Conservation (phyloP, 768 basidiomycete genomes). For the Mycena venus region DNA sequence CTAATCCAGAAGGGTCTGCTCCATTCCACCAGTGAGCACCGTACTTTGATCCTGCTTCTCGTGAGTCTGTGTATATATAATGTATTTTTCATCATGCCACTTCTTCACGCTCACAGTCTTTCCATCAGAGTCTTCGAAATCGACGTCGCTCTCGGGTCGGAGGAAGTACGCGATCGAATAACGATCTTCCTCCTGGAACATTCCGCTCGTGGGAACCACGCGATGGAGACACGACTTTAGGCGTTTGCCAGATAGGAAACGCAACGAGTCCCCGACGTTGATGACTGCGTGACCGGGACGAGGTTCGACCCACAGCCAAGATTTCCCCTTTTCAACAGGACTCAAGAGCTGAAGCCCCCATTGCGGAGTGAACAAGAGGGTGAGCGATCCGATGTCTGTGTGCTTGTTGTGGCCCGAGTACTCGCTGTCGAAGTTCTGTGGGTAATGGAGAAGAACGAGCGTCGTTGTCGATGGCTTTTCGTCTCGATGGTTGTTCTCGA, state of each 20-base stretch:
- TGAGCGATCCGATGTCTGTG: conserved; percentile 25
- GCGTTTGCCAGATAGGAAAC: conserved; percentile 24
- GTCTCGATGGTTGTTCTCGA: conserved; percentile 25
- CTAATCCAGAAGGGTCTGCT: conserved; percentile 13
- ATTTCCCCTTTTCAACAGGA: background rate
- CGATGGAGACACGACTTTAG: conserved; percentile 27
- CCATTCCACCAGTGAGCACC: conserved; percentile 30
- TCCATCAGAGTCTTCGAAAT: conserved; percentile 9
- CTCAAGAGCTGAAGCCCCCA: conserved; percentile 26
- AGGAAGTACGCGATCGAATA: conserved; percentile 29
- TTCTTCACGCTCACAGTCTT: conserved; percentile 20
- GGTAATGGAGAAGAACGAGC: conserved; percentile 27
- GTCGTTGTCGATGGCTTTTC: conserved; percentile 25
- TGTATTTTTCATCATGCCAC: conserved; percentile 31
- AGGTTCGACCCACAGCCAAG: conserved; percentile 23
- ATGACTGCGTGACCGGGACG: conserved; percentile 20
- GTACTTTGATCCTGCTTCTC: conserved; percentile 23
- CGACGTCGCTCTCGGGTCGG: conserved; percentile 22
- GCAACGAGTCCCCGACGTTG: conserved; percentile 29
- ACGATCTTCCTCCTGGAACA: conserved; percentile 7
- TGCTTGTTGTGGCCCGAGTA: conserved; percentile 32
- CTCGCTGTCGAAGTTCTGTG: conserved; percentile 14
- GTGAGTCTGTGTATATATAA: conserved; percentile 21
- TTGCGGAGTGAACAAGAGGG: conserved; percentile 23
- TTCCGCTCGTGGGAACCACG: conserved; percentile 15